Conservation (phyloP, 1,284 basidiomycete species). For the Violaceomyces palustris region DNA sequence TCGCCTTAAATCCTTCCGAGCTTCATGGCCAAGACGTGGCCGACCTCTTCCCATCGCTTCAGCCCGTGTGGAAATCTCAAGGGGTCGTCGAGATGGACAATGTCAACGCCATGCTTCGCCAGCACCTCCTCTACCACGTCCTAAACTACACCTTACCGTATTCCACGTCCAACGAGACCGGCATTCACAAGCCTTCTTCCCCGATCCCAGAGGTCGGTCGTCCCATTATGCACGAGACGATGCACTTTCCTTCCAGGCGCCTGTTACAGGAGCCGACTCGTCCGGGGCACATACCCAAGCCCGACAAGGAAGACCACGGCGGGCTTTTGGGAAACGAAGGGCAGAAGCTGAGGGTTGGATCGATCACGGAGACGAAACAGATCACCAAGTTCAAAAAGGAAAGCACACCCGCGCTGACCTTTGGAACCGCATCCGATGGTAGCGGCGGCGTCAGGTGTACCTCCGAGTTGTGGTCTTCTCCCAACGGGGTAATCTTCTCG, state of each 20-base stretch:
- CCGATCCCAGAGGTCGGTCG: constrained; percentile 58
- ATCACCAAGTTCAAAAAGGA: background rate
- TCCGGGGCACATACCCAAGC: constrained; percentile 48
- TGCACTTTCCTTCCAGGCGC: constrained; percentile 69
- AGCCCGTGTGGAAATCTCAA: constrained; percentile 15
- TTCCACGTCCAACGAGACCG: constrained; percentile 51
- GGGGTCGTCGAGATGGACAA: constrained; percentile 57
- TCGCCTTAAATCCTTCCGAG: too few relatives aligned
- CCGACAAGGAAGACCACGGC: constrained; percentile 49
- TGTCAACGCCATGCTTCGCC: constrained; percentile 73
- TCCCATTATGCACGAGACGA: constrained; percentile 33
- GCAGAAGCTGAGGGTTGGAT: constrained; percentile 67
- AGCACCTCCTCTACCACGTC: constrained; percentile 90
- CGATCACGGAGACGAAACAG: too few relatives aligned
- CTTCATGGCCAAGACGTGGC: background rate
- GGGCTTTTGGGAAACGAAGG: constrained; percentile 76
- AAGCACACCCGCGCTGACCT: constrained; percentile 7
- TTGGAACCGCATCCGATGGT: constrained; percentile 70
- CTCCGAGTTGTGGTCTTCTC: constrained; percentile 55
- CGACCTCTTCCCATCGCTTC: background rate
- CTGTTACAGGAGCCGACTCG: constrained; percentile 62
- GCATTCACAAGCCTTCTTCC: constrained; percentile 63
- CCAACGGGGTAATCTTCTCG: constrained; percentile 70
- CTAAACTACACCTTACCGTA: constrained; percentile 71
- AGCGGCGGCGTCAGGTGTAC: constrained; percentile 59